These are phyloP conservation scores for Raphanus hybrid DNA, from an alignment of 441 rosid genomes.

Conservation along the genomic window DNA sequence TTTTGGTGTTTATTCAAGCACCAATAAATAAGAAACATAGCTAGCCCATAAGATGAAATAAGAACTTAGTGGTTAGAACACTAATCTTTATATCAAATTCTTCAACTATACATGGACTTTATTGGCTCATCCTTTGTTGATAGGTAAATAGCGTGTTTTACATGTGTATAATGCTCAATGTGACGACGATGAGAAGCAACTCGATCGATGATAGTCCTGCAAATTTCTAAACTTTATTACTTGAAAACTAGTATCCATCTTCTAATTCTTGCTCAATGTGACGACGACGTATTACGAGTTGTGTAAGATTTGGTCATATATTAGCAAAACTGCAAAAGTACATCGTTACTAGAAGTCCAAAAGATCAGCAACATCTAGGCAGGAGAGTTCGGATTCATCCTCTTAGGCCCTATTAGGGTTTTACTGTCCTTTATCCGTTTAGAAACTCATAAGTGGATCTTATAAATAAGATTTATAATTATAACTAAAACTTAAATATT, in stretches of 20 bases:
- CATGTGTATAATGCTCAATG: neutral
- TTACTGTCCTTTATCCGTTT: no score
- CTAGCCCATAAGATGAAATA: neutral
- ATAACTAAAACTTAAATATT: no score
- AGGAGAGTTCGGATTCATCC: no score
- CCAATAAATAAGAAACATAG: neutral
- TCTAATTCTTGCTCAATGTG: no score
- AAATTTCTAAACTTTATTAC: no score
- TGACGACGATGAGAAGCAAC: no score
- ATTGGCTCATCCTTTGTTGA: neutral
- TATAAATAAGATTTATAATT: no score
- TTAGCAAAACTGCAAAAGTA: neutral
- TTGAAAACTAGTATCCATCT: no score
- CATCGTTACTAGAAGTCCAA: neutral
- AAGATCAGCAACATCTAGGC: no score
- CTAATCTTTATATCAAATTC: neutral
- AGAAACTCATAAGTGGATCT: no score
- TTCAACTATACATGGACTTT: conserved; percentile 11
- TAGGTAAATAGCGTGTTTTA: conserved; percentile 18
- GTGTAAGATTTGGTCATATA: neutral
- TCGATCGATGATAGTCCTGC: no score
- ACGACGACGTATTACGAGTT: neutral
- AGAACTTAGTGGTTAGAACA: neutral
- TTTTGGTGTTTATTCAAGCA: neutral
- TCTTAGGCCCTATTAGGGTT: no score